Base-by-base conservation (phyloP, 2,329 filamentous ascomycete species). In the Aspergillus sp. region DNA sequence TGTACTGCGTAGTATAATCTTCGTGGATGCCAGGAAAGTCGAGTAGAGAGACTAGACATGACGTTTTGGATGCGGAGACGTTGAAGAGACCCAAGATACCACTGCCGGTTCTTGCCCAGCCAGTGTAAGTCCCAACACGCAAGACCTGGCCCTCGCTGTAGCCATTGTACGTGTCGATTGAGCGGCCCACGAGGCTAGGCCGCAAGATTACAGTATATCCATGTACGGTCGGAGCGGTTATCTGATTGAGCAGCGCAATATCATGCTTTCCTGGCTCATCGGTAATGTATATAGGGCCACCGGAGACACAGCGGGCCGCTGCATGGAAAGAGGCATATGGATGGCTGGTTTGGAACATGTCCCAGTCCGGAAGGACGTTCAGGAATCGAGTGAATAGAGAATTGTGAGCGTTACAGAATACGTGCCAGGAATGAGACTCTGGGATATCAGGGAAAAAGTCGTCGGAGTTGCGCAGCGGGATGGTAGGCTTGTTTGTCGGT, bases 341-440 rank as follows among this genome's bases (percentile, higher is more conserved):
- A 65, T 89, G 86, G 20, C 78, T 81, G 1, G 87, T 89, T 68
- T 90, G 87, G 69, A 90, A 90, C 87, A 90, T 90, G 69, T 90
- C 87, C 87, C 87, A 90, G 74, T 97, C 93, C 0, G 95, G 94
- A 0, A 98, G 77, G 1, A 92, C 85, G 66, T 97, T 96, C 32
- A 98, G 81, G 69, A 95, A 89, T 63, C 91, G 87, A 2, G 90
- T 93, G 14, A 98, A 80, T 0, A 98, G 81, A 32, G 86, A 83
- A 72, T 96, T 97, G 75, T 97, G 90, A 0, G 94, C 94, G 71
- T 98, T 99, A 63, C 89, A 87, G 81, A 96, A 99, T 39, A 98
- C 84, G 74, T 99, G 95, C 94, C 95, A 99, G 0, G 93, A 86
- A 63, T 99, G 95, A 6, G 90, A 92, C 0, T 86, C 84, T 0